Evolutionary conservation across 176 grass and related monocot species (phyloP).

Genomic region (Oryza rufipogon): DNA sequence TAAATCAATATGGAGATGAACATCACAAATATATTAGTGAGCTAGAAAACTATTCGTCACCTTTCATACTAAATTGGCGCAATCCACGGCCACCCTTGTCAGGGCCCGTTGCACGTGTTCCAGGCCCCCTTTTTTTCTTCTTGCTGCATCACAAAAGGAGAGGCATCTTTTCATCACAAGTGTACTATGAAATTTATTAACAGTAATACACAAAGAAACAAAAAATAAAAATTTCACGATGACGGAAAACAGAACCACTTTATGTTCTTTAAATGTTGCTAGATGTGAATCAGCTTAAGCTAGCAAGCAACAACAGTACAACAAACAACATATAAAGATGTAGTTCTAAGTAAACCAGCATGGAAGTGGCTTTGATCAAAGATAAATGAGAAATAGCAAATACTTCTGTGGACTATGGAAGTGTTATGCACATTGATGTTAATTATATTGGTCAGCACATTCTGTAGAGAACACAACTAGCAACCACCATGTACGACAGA

Average conservation of each 20-base stretch:
- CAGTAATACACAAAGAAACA: constrained; percentile 8
- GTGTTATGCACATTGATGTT: background rate
- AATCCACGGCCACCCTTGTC: constrained; percentile 96
- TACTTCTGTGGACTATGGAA: background rate
- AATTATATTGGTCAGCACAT: background rate
- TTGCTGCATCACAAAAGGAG: constrained; percentile 58
- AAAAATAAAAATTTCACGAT: constrained; percentile 22
- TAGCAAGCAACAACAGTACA: constrained; percentile 17
- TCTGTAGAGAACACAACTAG: background rate
- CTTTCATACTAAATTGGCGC: constrained; percentile 99
- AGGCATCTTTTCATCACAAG: constrained; percentile 30
- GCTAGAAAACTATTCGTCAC: constrained; percentile 37
- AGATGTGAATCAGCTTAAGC: constrained; percentile 23
- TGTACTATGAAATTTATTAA: background rate
- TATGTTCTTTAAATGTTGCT: constrained; percentile 15
- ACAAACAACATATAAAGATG: background rate
- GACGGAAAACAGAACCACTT: background rate
- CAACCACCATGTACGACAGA: background rate
- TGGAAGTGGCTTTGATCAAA: constrained; percentile 5
- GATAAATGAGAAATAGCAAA: constrained; percentile 26
- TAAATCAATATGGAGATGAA: constrained; percentile 18
- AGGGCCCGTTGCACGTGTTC: constrained; percentile 60
- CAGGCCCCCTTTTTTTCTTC: constrained; percentile 83
- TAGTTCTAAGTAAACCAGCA: constrained; percentile 6
- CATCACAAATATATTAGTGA: background rate